Evolutionary conservation across 2,329 filamentous ascomycete species (phyloP), one percentile per base, ranked within the genome.

Genomic region (Curvularia hawaiiensis): DNA sequence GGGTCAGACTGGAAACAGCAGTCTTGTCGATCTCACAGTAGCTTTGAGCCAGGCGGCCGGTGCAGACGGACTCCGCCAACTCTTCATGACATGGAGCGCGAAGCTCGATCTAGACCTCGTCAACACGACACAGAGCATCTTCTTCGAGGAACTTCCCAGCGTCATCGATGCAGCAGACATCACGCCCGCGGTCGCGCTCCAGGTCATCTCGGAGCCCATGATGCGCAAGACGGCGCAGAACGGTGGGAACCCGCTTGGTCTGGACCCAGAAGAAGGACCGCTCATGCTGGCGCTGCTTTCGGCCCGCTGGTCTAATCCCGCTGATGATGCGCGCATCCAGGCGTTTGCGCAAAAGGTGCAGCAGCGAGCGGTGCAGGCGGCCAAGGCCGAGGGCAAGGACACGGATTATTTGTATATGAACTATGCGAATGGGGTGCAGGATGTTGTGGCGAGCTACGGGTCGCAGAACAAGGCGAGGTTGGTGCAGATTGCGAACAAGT

Each of bases 371-470:
- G n/a, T 56, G 3, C 56, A 53, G 20, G 53, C 39, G 6, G 63
- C 61, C 1, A 56, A 58, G 16, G 57, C 50, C 0, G 39, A 39
- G 11, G 62, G 56, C 30, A 61, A 60, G 26, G 28, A 51, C 4
- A 39, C 38, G 24, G 39, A 56, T 3, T 62, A 75, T 52, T 50
- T 80, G 28, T 82, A 82, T 65, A 78, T 81, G 76, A 82, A 82
- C 61, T 82, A 83, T 58, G 80, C 76, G 10, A 75, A 72, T 49
- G 69, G 72, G 51, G 78, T 68, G 56, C 79, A 82, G 57, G 73
- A 79, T 58, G 72, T 77, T 0, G 59, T 82, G 45, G 64, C 66
- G 11, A 70, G 77, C 11, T 83, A 82, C 58, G 79, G 80, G 0
- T 30, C 64, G 16, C 64, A 60, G 1, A 82, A 79, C 49, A 54